Evolutionary conservation across 768 basidiomycete genomes (phyloP).

Genomic region (Candolleomyces eurysporus): DNA sequence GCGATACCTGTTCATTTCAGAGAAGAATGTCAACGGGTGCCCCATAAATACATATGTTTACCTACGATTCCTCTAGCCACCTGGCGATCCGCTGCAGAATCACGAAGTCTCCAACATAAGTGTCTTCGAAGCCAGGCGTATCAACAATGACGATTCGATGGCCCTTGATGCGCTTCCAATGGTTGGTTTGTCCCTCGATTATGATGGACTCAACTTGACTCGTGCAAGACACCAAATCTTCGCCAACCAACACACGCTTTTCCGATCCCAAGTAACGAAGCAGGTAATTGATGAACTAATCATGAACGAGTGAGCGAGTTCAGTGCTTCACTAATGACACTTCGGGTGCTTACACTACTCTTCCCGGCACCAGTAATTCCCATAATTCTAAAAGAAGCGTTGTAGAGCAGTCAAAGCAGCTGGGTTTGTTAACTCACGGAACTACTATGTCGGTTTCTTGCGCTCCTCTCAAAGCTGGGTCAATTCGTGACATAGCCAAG

Average conservation of each 20-base stretch:
- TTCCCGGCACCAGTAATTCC: not conserved
- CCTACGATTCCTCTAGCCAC: slow-evolving; percentile 25
- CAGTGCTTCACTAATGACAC: not conserved
- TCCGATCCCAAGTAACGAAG: not conserved
- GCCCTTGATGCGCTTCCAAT: not conserved
- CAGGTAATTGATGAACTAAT: slow-evolving; percentile 14
- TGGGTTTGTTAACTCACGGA: not conserved
- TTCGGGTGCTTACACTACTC: not conserved
- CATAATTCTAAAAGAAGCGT: not conserved
- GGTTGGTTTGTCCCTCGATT: not conserved
- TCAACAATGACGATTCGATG: slow-evolving; percentile 19
- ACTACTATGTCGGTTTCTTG: not conserved
- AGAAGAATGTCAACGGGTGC: not conserved
- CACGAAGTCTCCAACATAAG: slow-evolving; percentile 16
- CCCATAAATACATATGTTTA: not conserved
- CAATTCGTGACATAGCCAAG: too few species aligned
- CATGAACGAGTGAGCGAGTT: not conserved
- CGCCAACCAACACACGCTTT: slow-evolving; percentile 13
- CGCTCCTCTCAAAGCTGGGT: not conserved
- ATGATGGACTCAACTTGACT: slow-evolving; percentile 15
- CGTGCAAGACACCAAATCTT: slow-evolving; percentile 22
- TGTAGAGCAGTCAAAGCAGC: not conserved
- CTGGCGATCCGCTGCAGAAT: slow-evolving; percentile 23
- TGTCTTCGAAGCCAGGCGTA: slow-evolving; percentile 27
- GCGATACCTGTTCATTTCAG: slow-evolving; percentile 14